phyloP scores from a whole-genome alignment of 2,329 filamentous ascomycete species.

The Penicillium sp. region DNA sequence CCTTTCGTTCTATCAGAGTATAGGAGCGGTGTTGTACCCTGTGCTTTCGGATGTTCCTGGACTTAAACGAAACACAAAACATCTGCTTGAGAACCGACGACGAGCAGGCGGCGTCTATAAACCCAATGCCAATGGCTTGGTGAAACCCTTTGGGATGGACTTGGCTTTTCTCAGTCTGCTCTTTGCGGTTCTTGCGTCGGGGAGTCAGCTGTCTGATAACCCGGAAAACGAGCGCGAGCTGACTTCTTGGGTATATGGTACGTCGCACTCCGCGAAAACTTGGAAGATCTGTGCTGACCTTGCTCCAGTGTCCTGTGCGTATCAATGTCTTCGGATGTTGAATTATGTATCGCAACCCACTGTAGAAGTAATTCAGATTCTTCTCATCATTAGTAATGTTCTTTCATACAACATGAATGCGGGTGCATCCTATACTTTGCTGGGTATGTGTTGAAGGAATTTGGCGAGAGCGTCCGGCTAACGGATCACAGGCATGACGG shows the following conservation, averaged over 20 bases:
- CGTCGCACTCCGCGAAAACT: conserved; percentile 20
- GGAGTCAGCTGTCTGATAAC: conserved; percentile 60
- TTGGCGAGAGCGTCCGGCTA: conserved; percentile 19
- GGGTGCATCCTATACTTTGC: conserved; percentile 62
- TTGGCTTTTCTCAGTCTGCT: conserved; percentile 61
- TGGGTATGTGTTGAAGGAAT: conserved; percentile 41
- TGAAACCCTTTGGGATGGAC: conserved; percentile 59
- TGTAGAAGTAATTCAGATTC: conserved; percentile 61
- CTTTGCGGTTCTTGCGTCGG: conserved; percentile 63
- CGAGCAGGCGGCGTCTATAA: conserved; percentile 45
- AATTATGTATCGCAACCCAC: conserved; percentile 65
- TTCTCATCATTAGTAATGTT: conserved; percentile 64
- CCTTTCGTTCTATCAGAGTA: conserved; percentile 56
- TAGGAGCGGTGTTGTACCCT: conserved; percentile 59
- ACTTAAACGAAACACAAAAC: conserved; percentile 53
- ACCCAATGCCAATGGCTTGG: conserved; percentile 48
- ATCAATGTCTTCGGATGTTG: conserved; percentile 64
- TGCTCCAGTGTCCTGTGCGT: conserved; percentile 59
- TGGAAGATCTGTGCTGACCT: conserved; percentile 16
- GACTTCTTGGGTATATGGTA: conserved; percentile 64
- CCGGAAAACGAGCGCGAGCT: conserved; percentile 60
- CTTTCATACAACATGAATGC: conserved; percentile 66
- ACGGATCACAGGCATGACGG: conserved; percentile 31
- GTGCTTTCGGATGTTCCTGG: conserved; percentile 54
- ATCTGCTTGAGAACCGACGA: conserved; percentile 54